These are phyloP conservation scores for Haberlea rhodopensis DNA, from an alignment of 257 asterid genomes.

Conservation along the genomic window DNA sequence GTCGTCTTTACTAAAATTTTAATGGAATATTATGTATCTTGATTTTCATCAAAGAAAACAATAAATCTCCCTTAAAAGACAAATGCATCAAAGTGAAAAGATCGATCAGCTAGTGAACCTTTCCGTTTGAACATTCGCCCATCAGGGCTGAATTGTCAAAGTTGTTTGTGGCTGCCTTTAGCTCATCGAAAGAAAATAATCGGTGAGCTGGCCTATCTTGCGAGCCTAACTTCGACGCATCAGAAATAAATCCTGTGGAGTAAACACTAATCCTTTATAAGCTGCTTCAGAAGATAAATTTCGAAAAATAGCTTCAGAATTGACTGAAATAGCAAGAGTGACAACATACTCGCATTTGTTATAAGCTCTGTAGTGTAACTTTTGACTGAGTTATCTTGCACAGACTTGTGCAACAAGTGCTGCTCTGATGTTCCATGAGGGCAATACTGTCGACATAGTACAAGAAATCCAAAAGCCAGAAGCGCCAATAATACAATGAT, in stretches of 20 bases:
- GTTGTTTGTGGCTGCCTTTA: slow-evolving; percentile 55
- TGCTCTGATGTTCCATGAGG: slow-evolving; percentile 53
- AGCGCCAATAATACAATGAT: slow-evolving; percentile 32
- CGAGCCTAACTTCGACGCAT: slow-evolving; percentile 43
- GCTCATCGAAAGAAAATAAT: slow-evolving; percentile 49
- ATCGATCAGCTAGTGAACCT: slow-evolving; percentile 40
- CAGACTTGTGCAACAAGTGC: slow-evolving; percentile 48
- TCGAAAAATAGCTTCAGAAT: neutral
- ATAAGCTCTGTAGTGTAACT: slow-evolving; percentile 50
- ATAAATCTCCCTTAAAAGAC: neutral
- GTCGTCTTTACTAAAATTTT: neutral
- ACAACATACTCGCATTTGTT: slow-evolving; percentile 51
- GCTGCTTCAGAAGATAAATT: neutral
- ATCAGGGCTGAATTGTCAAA: slow-evolving; percentile 46
- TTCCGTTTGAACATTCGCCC: slow-evolving; percentile 59
- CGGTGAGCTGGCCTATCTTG: slow-evolving; percentile 49
- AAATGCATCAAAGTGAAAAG: neutral
- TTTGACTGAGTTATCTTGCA: slow-evolving; percentile 40
- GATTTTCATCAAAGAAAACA: neutral
- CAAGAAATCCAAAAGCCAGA: slow-evolving; percentile 44
- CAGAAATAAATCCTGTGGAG: slow-evolving; percentile 54
- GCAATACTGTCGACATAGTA: slow-evolving; percentile 42
- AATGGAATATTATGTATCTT: neutral
- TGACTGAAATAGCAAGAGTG: neutral
- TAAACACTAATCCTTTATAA: slow-evolving; percentile 17